These are phyloP conservation scores for Fusarium vanettenii DNA, from an alignment of 2,329 filamentous ascomycete genomes.

Conservation along the genomic window DNA sequence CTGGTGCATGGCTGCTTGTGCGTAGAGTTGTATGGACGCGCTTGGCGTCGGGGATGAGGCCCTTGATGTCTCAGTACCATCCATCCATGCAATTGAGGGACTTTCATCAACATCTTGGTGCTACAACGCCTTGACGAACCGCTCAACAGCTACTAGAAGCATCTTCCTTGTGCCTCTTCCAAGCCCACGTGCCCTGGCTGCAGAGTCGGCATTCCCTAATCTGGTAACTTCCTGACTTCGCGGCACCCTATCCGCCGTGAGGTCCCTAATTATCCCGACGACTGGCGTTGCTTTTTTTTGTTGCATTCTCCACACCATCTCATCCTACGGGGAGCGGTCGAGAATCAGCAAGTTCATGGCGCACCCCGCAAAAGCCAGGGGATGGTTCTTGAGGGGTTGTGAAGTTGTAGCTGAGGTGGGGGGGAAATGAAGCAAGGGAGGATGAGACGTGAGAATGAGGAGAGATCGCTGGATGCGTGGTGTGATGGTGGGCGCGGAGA, in stretches of 20 bases:
- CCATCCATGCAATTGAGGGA: not conserved
- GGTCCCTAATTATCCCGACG: slow-evolving; percentile 33
- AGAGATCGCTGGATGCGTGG: slow-evolving; percentile 1
- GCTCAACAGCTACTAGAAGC: not conserved
- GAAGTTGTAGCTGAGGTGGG: slow-evolving; percentile 3
- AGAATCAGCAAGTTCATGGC: not conserved
- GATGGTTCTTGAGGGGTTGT: not conserved
- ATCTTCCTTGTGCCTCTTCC: slow-evolving; percentile 1
- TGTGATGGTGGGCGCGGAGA: slow-evolving; percentile 28
- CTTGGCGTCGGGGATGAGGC: not conserved
- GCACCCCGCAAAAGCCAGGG: slow-evolving; percentile 18
- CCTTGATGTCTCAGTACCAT: not conserved
- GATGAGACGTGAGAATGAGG: slow-evolving; percentile 17
- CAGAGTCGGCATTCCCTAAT: not conserved
- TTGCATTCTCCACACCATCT: not conserved
- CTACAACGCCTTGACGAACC: not conserved
- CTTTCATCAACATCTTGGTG: not conserved
- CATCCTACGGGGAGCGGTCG: not conserved
- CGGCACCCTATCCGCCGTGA: not conserved
- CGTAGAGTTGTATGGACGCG: not conserved
- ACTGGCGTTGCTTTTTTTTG: slow-evolving; percentile 1
- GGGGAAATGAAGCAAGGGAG: not conserved
- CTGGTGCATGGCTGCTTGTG: not conserved
- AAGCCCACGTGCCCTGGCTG: not conserved
- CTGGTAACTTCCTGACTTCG: not conserved